A percentile compares a stretch with the other conserved stretches of the same genome.
Conservation (phyloP, 306 rosid species). For the Ormosia semicastrata region DNA sequence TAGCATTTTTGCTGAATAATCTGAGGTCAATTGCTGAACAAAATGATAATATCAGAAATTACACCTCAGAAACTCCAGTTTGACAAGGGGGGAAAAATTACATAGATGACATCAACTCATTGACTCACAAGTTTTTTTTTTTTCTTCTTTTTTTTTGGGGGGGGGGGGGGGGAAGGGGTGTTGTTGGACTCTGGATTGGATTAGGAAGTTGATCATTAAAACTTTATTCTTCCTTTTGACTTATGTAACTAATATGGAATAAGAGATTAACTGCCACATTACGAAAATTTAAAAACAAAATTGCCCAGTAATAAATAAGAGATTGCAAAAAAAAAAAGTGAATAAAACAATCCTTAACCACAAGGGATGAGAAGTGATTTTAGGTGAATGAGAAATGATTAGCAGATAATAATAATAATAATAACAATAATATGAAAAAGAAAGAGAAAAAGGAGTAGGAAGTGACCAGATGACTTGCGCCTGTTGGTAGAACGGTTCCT, state of each 20-base stretch:
- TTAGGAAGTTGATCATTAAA: background rate
- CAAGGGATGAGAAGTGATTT: too few species aligned
- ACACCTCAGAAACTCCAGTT: background rate
- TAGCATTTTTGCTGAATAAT: background rate
- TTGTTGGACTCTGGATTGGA: background rate
- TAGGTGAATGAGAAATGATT: too few species aligned
- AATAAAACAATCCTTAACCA: background rate
- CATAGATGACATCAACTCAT: too few species aligned
- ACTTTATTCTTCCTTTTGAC: background rate
- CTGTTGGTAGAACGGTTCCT: conserved; percentile 61
- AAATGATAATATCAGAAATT: background rate
- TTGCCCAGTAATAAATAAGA: too few species aligned
- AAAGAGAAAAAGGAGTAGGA: background rate
- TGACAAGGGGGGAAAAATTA: too few species aligned
- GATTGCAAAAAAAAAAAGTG: background rate
- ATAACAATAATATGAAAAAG: too few species aligned
- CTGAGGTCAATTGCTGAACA: background rate
- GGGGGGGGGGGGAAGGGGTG: too few species aligned
- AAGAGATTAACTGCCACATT: too few species aligned
- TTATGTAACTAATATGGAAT: background rate
- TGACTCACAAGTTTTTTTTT: too few species aligned
- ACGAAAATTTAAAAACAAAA: too few species aligned
- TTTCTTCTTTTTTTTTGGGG: too few species aligned
- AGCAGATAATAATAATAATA: too few species aligned
- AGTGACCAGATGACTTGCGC: conserved; percentile 68